Evolutionary conservation across 805 yeast species (phyloP).

Genomic region (Spathaspora sp.): DNA sequence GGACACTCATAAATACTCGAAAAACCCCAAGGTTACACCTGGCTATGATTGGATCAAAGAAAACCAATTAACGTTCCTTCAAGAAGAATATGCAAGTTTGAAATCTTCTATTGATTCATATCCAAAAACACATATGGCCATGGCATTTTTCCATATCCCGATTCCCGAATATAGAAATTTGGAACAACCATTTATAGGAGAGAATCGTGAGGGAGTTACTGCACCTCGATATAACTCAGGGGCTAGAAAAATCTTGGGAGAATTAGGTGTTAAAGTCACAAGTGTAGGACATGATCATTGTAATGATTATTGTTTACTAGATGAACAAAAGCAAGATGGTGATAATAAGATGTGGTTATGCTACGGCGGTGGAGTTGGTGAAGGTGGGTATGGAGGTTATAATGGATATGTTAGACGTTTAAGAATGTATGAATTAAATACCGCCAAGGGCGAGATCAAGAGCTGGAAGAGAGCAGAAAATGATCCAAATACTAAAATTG

Average conservation of each 20-base stretch:
- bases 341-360: constrained; percentile 69
- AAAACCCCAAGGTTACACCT: constrained; percentile 58
- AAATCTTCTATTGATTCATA: constrained; percentile 27
- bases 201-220: constrained; percentile 66
- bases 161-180: constrained; percentile 72
- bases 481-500: constrained; percentile 41
- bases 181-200: constrained; percentile 53
- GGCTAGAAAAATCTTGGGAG: constrained; percentile 53
- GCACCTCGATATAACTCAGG: constrained; percentile 74
- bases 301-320: constrained; percentile 81
- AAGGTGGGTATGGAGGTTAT: constrained; percentile 95
- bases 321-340: constrained; percentile 29
- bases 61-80: constrained; percentile 59
- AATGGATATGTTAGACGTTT: constrained; percentile 82
- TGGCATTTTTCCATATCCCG: constrained; percentile 96
- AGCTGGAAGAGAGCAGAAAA: constrained; percentile 76
- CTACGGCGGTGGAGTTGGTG: constrained; percentile 91
- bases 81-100: constrained; percentile 24
- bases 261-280: constrained; percentile 69
- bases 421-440: constrained; percentile 66
- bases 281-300: constrained; percentile 95
- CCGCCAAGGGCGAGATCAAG: constrained; percentile 40
- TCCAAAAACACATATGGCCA: constrained; percentile 49
- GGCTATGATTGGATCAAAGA: constrained; percentile 88
- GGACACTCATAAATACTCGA: constrained; percentile 80